Evolutionary conservation across 768 basidiomycete genomes (phyloP).

Genomic region (Calocybe indica): DNA sequence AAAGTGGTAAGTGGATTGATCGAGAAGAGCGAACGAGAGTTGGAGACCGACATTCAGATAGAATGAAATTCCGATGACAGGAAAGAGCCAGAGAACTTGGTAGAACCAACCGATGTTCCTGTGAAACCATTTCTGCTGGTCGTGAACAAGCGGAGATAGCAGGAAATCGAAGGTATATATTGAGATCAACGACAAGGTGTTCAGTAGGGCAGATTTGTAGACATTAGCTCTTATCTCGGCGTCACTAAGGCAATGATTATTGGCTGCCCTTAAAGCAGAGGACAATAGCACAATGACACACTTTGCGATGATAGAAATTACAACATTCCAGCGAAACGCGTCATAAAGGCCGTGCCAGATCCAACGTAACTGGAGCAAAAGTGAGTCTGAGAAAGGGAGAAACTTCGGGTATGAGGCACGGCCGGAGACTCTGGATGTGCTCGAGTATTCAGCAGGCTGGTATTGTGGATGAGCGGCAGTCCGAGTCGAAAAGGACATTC

Average conservation of each 20-base stretch:
- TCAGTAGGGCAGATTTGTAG: slow-evolving; percentile 71
- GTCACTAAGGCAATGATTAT: slow-evolving; percentile 41
- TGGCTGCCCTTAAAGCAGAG: too few relatives aligned
- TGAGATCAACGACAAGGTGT: slow-evolving; percentile 62
- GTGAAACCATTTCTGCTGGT: slow-evolving; percentile 61
- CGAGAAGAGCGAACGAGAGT: not conserved
- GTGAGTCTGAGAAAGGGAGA: slow-evolving; percentile 55
- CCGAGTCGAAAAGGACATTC: slow-evolving; percentile 10
- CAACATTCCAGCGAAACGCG: slow-evolving; percentile 67
- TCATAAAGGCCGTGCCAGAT: slow-evolving; percentile 57
- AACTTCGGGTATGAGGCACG: slow-evolving; percentile 62
- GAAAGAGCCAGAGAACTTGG: slow-evolving; percentile 73
- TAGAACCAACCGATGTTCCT: slow-evolving; percentile 74
- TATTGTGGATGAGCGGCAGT: slow-evolving; percentile 15
- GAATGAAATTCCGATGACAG: slow-evolving; percentile 68
- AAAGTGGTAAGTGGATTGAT: slow-evolving; percentile 1
- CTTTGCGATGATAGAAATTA: slow-evolving; percentile 53
- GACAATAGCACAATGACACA: slow-evolving; percentile 20
- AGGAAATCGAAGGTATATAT: slow-evolving; percentile 74
- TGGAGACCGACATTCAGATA: slow-evolving; percentile 71
- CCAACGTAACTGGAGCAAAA: slow-evolving; percentile 55
- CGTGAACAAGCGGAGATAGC: slow-evolving; percentile 59
- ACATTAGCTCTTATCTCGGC: slow-evolving; percentile 69
- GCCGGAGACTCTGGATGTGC: too few relatives aligned
- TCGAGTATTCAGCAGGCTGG: too few relatives aligned